These are phyloP conservation scores for Talaromyces trachyspermus DNA, from an alignment of 495 filamentous ascomycete genomes.

Conservation along the genomic window DNA sequence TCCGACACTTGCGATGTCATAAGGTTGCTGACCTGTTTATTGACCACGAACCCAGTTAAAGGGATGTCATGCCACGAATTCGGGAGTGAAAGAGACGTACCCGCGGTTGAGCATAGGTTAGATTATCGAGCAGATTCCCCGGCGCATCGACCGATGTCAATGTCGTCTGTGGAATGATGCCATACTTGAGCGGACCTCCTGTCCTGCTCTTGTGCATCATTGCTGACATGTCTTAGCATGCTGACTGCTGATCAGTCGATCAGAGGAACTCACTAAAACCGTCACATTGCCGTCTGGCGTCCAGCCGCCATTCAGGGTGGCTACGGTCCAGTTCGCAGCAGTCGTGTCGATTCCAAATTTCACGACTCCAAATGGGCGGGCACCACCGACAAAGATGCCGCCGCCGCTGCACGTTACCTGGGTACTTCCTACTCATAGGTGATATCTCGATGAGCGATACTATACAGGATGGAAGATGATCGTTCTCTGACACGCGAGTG, in stretches of 20 bases:
- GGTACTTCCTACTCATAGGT: no score
- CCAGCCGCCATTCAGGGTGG: constrained; percentile 48
- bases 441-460: no score
- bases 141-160: constrained; percentile 23
- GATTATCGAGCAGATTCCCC: constrained; percentile 34
- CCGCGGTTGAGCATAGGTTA: constrained; percentile 32
- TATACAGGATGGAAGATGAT: no score
- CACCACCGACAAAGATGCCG: constrained; percentile 62
- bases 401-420: constrained; percentile 44
- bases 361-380: constrained; percentile 56
- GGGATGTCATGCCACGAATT: no score
- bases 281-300: constrained; percentile 52
- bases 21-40: constrained; percentile 28
- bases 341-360: constrained; percentile 59
- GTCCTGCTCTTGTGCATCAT: constrained; percentile 68
- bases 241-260: not conserved
- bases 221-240: constrained; percentile 9
- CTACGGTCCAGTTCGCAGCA: constrained; percentile 45
- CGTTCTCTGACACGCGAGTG: no score
- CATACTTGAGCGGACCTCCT: constrained; percentile 63
- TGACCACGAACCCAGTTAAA: no score
- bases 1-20: constrained; percentile 49
- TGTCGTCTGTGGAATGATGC: constrained; percentile 59
- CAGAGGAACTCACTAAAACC: no score
- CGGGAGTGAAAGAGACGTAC: constrained; percentile 11